These are phyloP conservation scores for Allium sativum DNA, from an alignment of 106 monocot species.

Conservation along the genomic window DNA sequence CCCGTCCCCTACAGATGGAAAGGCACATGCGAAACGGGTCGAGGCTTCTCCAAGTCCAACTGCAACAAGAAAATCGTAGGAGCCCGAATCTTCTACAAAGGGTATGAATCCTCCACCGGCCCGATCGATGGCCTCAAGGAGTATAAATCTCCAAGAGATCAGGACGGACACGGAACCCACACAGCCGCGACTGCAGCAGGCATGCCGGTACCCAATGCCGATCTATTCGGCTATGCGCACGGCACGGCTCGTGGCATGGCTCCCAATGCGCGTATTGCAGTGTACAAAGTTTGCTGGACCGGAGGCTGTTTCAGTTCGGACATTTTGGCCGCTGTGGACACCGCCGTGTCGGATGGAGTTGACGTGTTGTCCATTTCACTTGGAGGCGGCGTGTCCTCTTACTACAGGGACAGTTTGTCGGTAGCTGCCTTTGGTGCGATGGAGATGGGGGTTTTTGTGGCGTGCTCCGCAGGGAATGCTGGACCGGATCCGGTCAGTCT, in stretches of 20 bases:
- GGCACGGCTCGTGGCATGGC: slow-evolving; percentile 88
- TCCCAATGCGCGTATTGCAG: slow-evolving; percentile 59
- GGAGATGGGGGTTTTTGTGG: slow-evolving; percentile 84
- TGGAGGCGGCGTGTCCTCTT: slow-evolving; percentile 69
- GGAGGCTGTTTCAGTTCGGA: slow-evolving; percentile 90
- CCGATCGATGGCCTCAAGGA: slow-evolving; percentile 47
- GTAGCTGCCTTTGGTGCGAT: slow-evolving; percentile 66
- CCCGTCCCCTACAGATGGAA: slow-evolving; percentile 51
- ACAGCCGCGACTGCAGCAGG: slow-evolving; percentile 78
- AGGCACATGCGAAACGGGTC: slow-evolving; percentile 53
- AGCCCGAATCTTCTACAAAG: slow-evolving; percentile 65
- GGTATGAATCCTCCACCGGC: slow-evolving; percentile 69
- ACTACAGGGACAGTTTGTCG: slow-evolving; percentile 63
- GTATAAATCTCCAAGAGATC: slow-evolving; percentile 69
- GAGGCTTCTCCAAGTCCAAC: slow-evolving; percentile 30
- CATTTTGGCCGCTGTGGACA: slow-evolving; percentile 71
- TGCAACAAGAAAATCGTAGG: slow-evolving; percentile 82
- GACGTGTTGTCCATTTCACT: slow-evolving; percentile 89
- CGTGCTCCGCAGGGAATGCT: slow-evolving; percentile 79
- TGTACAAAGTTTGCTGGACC: slow-evolving; percentile 86
- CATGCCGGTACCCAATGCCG: slow-evolving; percentile 41
- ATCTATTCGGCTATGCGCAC: slow-evolving; percentile 54
- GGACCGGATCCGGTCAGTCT: slow-evolving; percentile 74
- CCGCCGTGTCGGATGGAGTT: slow-evolving; percentile 72
- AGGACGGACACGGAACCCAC: slow-evolving; percentile 95